Evolutionary conservation across 169 alveolate species (phyloP), one percentile per base, ranked within the genome.

Genomic region (Cryptosporidium tyzzeri): DNA sequence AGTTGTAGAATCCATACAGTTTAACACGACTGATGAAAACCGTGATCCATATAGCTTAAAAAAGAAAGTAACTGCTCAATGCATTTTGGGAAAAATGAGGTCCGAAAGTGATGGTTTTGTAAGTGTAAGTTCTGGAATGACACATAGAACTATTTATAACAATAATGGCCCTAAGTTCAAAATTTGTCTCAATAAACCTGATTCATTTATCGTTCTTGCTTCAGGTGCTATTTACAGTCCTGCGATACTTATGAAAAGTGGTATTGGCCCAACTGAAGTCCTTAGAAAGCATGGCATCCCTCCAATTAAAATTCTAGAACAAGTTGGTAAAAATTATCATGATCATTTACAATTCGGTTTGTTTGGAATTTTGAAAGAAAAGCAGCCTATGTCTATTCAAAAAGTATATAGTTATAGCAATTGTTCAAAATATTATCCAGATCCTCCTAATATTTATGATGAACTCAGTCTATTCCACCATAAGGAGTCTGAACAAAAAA

Each of bases 281-380:
- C 55, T 80, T 12, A 80, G n/a, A 37, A 80, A 62, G 37, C 65
- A 80, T 80, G 89, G 89, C 1, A 80, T 80, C 0, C 59, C 29
- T 16, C 89, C 89, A 5, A 65, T 80, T 21, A 80, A 80, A 44
- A 62, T 80, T 61, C 29, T 80, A n/a, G 89, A 80, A 23, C 89
- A 80, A 45, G 89, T 80, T 8, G 89, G 89, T 23, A 80, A 65
- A 45, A 80, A 80, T 80, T 80, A 80, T 48, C 89, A 80, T n/a
- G 89, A 80, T 67, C 89, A 80, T 44, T 80, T 80, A 44, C 89
- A 80, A 65, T 80, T 80, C 41, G 89, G 89, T 26, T 62, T 80
- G 33, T 80, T 80, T 65, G 89, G 89, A 18, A 80, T 80, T 45
- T 67, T 80, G 70, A 80, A 80, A 80, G 68, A 80, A 26, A 59